Evolutionary conservation across 352 stramenopile genomes (phyloP).

Genomic region (Phytophthora idaei): DNA sequence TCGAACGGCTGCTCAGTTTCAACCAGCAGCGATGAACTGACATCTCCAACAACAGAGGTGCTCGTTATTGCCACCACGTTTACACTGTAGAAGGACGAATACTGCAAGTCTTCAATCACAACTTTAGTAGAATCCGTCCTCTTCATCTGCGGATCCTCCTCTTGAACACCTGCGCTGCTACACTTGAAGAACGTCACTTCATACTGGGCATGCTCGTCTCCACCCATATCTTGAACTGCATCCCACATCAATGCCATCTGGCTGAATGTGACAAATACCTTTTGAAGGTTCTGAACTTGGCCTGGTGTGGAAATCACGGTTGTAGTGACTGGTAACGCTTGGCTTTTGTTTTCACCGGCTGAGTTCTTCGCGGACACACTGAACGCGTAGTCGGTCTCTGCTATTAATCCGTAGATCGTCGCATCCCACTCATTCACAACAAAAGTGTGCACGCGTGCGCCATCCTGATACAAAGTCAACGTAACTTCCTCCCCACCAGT

Average conservation of each 20-base stretch:
- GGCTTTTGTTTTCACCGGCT: constrained; percentile 31
- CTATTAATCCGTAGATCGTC: constrained; percentile 42
- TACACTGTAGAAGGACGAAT: constrained; percentile 48
- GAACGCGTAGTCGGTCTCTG: constrained; percentile 50
- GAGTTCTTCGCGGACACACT: constrained; percentile 45
- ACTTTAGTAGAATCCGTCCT: constrained; percentile 11
- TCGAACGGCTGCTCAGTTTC: constrained; percentile 40
- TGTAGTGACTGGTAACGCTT: constrained; percentile 34
- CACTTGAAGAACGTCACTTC: constrained; percentile 49
- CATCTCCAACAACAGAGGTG: constrained; percentile 35
- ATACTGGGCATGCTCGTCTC: constrained; percentile 50
- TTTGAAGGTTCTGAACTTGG: constrained; percentile 28
- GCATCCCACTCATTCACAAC: constrained; percentile 7
- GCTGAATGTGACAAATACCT: constrained; percentile 39
- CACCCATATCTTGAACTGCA: constrained; percentile 45
- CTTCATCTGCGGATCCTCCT: constrained; percentile 7
- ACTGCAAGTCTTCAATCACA: constrained; percentile 31
- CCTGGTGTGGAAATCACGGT: constrained; percentile 43
- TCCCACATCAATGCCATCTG: constrained; percentile 49
- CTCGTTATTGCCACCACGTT: constrained; percentile 38
- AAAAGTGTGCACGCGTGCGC: constrained; percentile 32
- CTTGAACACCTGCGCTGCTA: constrained; percentile 17
- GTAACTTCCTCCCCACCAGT: constrained; percentile 46
- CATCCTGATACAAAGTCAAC: constrained; percentile 39
- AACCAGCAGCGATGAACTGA: constrained; percentile 30